Conservation (phyloP, 768 basidiomycete genomes). For the Leccinum barrowsii region DNA sequence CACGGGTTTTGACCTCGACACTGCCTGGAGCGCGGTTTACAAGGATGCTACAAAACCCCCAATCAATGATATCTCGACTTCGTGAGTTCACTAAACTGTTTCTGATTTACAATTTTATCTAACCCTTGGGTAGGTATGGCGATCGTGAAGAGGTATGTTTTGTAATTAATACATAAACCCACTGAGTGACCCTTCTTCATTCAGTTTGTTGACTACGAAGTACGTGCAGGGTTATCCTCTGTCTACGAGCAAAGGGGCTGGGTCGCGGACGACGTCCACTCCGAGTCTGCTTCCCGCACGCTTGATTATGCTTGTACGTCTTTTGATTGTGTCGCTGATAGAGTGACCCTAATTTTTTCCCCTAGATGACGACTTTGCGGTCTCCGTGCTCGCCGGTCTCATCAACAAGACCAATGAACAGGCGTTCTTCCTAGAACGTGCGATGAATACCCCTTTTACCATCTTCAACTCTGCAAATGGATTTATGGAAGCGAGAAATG, state of each 20-base stretch:
- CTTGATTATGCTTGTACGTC: conserved; percentile 72
- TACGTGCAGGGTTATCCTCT: conserved; percentile 69
- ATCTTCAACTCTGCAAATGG: conserved; percentile 65
- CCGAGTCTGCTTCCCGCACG: conserved; percentile 75
- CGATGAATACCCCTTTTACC: conserved; percentile 53
- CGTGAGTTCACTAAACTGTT: conserved; percentile 34
- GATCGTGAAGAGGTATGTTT: conserved; percentile 66
- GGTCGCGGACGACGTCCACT: conserved; percentile 77
- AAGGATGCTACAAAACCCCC: conserved; percentile 72
- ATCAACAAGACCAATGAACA: conserved; percentile 51
- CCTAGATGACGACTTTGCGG: conserved; percentile 75
- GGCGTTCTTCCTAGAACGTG: conserved; percentile 51
- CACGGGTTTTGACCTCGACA: conserved; percentile 55
- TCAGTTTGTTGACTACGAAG: conserved; percentile 75
- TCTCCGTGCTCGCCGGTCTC: conserved; percentile 55
- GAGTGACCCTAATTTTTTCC: neutral
- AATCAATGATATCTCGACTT: conserved; percentile 46
- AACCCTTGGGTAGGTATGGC: conserved; percentile 43
- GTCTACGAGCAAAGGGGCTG: conserved; percentile 68
- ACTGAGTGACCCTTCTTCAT: neutral
- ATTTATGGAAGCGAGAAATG: conserved; percentile 80
- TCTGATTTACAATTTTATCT: neutral
- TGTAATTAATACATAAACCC: neutral
- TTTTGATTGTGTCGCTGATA: neutral
- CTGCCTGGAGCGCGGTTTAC: conserved; percentile 71